phyloP scores from a whole-genome alignment of 345 rosid species.

The Gossypium anomalum region DNA sequence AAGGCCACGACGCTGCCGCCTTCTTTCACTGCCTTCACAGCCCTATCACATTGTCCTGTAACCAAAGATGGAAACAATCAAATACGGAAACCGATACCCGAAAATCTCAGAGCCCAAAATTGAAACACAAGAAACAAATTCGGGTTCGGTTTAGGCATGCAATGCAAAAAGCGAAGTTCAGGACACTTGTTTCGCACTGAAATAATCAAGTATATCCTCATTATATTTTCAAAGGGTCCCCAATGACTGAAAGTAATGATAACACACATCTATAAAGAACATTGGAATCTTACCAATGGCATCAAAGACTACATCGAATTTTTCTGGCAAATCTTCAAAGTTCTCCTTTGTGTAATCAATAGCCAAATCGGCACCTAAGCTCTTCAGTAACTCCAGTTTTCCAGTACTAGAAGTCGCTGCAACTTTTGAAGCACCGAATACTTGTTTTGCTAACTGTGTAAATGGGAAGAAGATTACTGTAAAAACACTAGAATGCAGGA shows the following conservation, averaged over 20 bases:
- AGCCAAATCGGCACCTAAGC: constrained; percentile 82
- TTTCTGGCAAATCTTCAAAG: constrained; percentile 74
- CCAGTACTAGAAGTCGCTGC: constrained; percentile 85
- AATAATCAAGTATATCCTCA: not conserved
- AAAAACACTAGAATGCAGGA: not conserved
- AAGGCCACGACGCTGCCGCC: constrained; percentile 91
- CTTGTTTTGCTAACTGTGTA: constrained; percentile 80
- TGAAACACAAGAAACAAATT: not conserved
- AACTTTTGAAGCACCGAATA: constrained; percentile 76
- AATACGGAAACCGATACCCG: not conserved
- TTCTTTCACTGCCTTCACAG: constrained; percentile 77
- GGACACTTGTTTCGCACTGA: not conserved
- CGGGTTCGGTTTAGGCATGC: not conserved
- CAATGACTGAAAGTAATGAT: not conserved
- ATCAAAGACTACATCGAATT: constrained; percentile 76
- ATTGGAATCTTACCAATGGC: constrained; percentile 59
- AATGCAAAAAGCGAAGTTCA: not conserved
- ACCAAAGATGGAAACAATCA: not conserved
- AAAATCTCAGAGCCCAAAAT: not conserved
- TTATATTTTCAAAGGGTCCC: not conserved
- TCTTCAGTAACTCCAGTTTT: constrained; percentile 65
- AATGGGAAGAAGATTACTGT: not conserved
- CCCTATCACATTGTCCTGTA: constrained; percentile 87
- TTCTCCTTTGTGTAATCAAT: constrained; percentile 88
- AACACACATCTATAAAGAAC: not conserved